A percentile compares a stretch with the other conserved stretches of the same genome.
Conservation (phyloP, 2,329 filamentous ascomycete species). For the Knoxdaviesia capensis region DNA sequence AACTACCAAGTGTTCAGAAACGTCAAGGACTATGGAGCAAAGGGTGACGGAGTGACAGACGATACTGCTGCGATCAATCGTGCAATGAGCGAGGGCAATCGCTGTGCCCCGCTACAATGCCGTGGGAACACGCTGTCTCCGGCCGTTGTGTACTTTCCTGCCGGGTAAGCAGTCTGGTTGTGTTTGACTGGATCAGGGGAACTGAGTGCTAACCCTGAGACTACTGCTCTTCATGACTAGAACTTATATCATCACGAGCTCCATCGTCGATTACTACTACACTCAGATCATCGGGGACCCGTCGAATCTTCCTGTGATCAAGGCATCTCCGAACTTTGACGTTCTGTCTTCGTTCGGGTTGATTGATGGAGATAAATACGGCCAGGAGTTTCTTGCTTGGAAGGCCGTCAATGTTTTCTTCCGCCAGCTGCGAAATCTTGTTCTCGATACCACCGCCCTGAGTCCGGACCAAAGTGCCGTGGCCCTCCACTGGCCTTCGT, state of each 20-base stretch:
- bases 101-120: conserved; percentile 17
- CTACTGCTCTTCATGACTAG: conserved; percentile 6
- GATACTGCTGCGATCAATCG: conserved; percentile 16
- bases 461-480: conserved; percentile 21
- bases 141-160: conserved; percentile 17
- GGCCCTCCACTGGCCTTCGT: conserved; percentile 48
- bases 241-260: conserved; percentile 51
- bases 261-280: conserved; percentile 59
- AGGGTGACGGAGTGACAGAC: conserved; percentile 16
- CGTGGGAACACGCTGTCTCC: conserved; percentile 13
- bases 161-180: conserved; percentile 10
- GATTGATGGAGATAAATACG: conserved; percentile 26
- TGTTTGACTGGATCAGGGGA: neutral
- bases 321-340: conserved; percentile 27
- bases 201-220: neutral
- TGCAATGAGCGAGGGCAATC: conserved; percentile 17
- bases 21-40: conserved; percentile 23
- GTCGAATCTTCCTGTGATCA: conserved; percentile 31
- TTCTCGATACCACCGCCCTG: conserved; percentile 32
- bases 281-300: conserved; percentile 61
- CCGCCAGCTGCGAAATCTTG: conserved; percentile 35
- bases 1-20: conserved; percentile 25
- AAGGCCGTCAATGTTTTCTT: conserved; percentile 38
- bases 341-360: conserved; percentile 16
- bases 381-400: conserved; percentile 21